Conservation (phyloP, 176 grass and related monocot species). For the Cenchrus fungigraminus region DNA sequence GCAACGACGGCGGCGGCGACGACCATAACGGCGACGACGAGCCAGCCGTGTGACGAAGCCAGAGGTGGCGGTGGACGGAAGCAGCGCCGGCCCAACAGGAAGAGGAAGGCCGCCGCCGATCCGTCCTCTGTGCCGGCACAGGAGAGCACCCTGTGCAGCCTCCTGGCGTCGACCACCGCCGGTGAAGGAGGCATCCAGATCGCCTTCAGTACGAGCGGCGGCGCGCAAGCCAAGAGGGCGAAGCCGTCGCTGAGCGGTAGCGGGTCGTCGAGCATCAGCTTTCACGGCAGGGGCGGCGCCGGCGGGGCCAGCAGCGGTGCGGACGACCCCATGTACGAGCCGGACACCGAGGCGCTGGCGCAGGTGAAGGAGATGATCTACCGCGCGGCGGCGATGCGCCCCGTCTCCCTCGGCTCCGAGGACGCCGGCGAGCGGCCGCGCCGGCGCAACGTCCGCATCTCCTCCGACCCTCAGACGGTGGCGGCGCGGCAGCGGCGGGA, state of each 20-base stretch:
- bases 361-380: conserved; percentile 94
- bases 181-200: conserved; percentile 59
- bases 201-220: conserved; percentile 39
- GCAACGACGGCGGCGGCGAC: neutral
- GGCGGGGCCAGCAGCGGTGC: neutral
- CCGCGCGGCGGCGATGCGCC: conserved; percentile 72
- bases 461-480: conserved; percentile 79
- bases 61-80: conserved; percentile 1
- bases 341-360: conserved; percentile 79
- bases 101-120: conserved; percentile 48
- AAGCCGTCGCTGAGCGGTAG: conserved; percentile 44
- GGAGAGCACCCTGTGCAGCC: conserved; percentile 47
- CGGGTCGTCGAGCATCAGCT: conserved; percentile 65
- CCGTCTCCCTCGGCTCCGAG: conserved; percentile 52
- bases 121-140: neutral
- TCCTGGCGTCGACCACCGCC: conserved; percentile 30
- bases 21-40: neutral
- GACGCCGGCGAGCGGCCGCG: conserved; percentile 55
- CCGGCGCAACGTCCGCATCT: conserved; percentile 82
- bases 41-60: conserved; percentile 12
- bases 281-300: conserved; percentile 38
- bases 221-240: conserved; percentile 27
- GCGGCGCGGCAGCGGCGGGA: conserved; percentile 77
- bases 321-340: conserved; percentile 48
- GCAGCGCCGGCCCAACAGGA: conserved; percentile 42